Conservation (phyloP, 2,329 filamentous ascomycete species). For the Tolypocladium sp. region DNA sequence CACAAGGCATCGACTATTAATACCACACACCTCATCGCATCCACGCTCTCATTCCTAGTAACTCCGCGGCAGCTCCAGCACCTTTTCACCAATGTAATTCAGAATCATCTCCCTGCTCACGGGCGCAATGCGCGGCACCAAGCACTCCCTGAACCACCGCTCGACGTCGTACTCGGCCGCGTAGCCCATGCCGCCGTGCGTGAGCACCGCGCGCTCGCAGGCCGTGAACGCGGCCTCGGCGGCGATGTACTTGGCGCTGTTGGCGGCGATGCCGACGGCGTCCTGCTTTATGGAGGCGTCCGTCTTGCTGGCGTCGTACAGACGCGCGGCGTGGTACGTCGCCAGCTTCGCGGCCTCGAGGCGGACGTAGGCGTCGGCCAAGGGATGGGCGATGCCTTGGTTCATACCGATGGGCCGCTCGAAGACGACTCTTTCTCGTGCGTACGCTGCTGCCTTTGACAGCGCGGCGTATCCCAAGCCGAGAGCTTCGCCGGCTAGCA, state of each 20-base stretch:
- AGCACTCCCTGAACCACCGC: slow-evolving; percentile 54
- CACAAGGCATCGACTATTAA: no score
- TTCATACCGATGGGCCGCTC: slow-evolving; percentile 57
- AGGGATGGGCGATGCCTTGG: slow-evolving; percentile 55
- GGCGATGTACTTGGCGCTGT: slow-evolving; percentile 63
- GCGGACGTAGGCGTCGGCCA: slow-evolving; percentile 56
- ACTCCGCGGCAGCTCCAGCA: slow-evolving; percentile 55
- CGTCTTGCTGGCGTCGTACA: slow-evolving; percentile 47
- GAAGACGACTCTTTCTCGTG: slow-evolving; percentile 57
- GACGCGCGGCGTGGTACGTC: slow-evolving; percentile 54
- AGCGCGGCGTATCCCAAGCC: slow-evolving; percentile 69
- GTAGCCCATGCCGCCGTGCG: slow-evolving; percentile 57
- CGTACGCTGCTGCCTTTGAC: slow-evolving; percentile 54
- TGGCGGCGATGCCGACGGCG: slow-evolving; percentile 54
- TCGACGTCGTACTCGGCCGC: slow-evolving; percentile 57
- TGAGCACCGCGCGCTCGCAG: slow-evolving; percentile 51
- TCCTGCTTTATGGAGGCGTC: slow-evolving; percentile 43
- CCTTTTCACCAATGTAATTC: slow-evolving; percentile 64
- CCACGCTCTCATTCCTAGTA: no score
- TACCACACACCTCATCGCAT: no score
- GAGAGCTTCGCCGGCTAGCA: slow-evolving; percentile 70
- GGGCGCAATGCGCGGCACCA: slow-evolving; percentile 56
- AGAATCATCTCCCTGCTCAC: slow-evolving; percentile 66
- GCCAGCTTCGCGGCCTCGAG: slow-evolving; percentile 57
- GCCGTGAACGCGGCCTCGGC: slow-evolving; percentile 55